Conservation (phyloP, 306 rosid genomes). For the Quercus bicolor region DNA sequence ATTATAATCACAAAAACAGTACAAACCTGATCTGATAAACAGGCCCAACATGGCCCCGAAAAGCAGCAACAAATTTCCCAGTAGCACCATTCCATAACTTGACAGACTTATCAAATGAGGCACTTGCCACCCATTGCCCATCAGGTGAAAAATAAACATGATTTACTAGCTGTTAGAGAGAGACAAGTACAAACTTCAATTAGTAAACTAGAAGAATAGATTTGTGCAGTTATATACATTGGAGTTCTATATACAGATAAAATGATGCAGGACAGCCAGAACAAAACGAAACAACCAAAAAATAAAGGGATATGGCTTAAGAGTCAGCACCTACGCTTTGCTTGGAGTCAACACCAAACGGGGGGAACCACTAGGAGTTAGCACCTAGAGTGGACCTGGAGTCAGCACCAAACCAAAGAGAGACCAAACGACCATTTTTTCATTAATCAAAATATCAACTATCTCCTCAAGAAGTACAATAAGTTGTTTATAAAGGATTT, state of each 20-base stretch:
- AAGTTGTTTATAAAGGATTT: too few species aligned
- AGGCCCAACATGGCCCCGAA: slow-evolving; percentile 89
- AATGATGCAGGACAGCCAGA: too few species aligned
- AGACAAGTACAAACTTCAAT: slow-evolving; percentile 13
- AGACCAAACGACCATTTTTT: too few species aligned
- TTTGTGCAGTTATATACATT: not conserved
- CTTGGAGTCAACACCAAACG: too few species aligned
- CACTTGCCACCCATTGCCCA: slow-evolving; percentile 98
- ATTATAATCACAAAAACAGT: not conserved
- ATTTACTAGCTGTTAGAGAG: slow-evolving; percentile 68
- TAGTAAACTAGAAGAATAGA: slow-evolving; percentile 10
- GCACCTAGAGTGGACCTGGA: too few species aligned
- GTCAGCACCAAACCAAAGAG: too few species aligned
- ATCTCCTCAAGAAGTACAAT: too few species aligned
- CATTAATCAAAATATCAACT: too few species aligned
- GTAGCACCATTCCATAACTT: slow-evolving; percentile 86
- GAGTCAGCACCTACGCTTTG: too few species aligned
- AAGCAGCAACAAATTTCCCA: slow-evolving; percentile 76
- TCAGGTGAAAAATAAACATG: slow-evolving; percentile 95
- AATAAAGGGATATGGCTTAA: too few species aligned
- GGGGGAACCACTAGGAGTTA: too few species aligned
- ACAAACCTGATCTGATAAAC: slow-evolving; percentile 93
- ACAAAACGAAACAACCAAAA: too few species aligned
- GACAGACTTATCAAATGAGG: slow-evolving; percentile 92
- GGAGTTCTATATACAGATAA: not conserved